A percentile compares a stretch with the other conserved stretches of the same genome.
Evolutionary conservation across 2,329 filamentous ascomycete species (phyloP).

Genomic region (Colletotrichum chlorophyti): DNA sequence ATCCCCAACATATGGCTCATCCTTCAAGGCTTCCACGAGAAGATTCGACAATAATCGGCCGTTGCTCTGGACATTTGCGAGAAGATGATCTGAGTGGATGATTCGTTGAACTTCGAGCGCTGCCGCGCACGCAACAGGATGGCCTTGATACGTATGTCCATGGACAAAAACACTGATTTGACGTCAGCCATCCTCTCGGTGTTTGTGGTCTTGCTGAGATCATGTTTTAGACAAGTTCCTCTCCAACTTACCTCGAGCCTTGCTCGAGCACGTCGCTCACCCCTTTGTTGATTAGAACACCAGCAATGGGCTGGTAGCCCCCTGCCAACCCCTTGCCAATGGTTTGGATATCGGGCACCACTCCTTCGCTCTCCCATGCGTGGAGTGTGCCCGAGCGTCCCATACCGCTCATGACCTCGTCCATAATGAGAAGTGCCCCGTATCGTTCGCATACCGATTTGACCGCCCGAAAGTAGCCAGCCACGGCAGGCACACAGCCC

Average conservation of each 20-base stretch:
- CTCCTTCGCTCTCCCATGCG: slow-evolving; percentile 34
- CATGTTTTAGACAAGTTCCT: background rate
- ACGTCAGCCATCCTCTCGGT: background rate
- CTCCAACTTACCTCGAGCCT: slow-evolving; percentile 42
- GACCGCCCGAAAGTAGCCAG: slow-evolving; percentile 71
- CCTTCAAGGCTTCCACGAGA: slow-evolving; percentile 35
- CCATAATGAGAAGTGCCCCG: slow-evolving; percentile 70
- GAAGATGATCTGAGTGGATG: slow-evolving; percentile 39
- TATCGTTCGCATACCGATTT: slow-evolving; percentile 68
- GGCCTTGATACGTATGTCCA: slow-evolving; percentile 61
- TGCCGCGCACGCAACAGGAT: slow-evolving; percentile 46
- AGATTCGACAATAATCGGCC: slow-evolving; percentile 37
- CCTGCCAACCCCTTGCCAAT: slow-evolving; percentile 65
- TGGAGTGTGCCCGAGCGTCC: slow-evolving; percentile 17
- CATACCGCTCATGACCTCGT: slow-evolving; percentile 46
- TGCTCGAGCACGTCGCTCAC: slow-evolving; percentile 57
- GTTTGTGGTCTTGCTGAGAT: no score
- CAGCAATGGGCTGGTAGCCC: slow-evolving; percentile 62
- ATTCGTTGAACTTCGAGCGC: slow-evolving; percentile 47
- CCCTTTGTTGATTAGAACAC: slow-evolving; percentile 54
- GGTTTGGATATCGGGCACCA: slow-evolving; percentile 61
- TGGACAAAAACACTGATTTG: slow-evolving; percentile 55
- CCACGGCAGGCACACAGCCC: slow-evolving; percentile 66
- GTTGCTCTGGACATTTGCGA: slow-evolving; percentile 39
- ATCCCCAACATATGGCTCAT: slow-evolving; percentile 44